Percentiles rank a stretch among this genome's conserved stretches.
Evolutionary conservation across 108 stramenopile genomes (phyloP).

Genomic region (Nannochloropsis salina): DNA sequence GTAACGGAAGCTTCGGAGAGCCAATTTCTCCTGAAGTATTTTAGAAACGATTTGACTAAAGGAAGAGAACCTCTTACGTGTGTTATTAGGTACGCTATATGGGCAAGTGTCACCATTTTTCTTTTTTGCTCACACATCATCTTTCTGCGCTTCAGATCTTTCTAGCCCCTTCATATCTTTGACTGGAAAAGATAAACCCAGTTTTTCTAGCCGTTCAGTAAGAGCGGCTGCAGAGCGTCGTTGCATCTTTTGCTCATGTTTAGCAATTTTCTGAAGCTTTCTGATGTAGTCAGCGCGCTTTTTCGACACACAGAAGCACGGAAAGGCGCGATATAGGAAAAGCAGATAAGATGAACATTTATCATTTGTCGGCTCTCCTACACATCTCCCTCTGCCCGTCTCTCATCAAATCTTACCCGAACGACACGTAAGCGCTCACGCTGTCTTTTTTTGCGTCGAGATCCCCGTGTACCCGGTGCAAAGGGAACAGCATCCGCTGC

Average conservation of each 20-base stretch:
- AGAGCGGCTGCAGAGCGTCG: background rate
- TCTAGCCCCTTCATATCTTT: background rate
- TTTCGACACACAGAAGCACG: no score
- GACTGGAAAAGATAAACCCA: background rate
- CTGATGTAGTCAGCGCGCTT: constrained; percentile 13
- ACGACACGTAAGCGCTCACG: background rate
- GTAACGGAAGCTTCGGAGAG: no score
- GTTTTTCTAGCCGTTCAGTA: background rate
- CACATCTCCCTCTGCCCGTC: background rate
- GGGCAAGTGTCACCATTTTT: background rate
- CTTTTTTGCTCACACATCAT: background rate
- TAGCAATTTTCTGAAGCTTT: constrained; percentile 3
- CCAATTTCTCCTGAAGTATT: no score
- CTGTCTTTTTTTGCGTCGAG: background rate
- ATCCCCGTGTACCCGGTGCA: background rate
- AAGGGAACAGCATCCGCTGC: background rate
- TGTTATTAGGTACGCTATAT: no score
- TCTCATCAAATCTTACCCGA: background rate
- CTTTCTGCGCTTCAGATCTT: background rate
- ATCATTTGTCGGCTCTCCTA: background rate
- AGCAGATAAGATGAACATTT: background rate
- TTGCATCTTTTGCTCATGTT: background rate
- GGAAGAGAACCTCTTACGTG: no score
- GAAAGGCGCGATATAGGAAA: no score
- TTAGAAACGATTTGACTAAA: no score